Evolutionary conservation across 345 rosid species (phyloP), one percentile per base, ranked within the genome.

Genomic region (Rhizophora mangle): DNA sequence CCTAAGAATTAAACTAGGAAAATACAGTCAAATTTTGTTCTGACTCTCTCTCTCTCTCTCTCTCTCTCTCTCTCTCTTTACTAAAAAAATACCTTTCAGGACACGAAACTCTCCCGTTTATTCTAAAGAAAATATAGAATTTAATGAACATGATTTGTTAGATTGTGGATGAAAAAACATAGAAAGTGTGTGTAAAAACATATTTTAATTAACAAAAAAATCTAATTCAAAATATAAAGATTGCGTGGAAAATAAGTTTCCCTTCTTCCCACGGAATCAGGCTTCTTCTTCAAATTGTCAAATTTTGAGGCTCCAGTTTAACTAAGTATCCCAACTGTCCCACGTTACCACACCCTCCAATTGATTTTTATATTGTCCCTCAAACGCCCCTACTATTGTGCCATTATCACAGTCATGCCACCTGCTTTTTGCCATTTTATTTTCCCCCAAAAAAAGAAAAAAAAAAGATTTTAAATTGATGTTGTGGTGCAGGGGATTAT

Each of bases 231-330:
- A 56, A 56, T 24, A 56, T 21, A 9, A 1, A 8, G 29, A 56
- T 56, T 24, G 30, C 59, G 70, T 57, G 62, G 67, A 65, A 64
- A 74, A 67, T 46, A 73, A 67, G 87, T 82, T 79, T 63, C 80
- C 88, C 81, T 47, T 68, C 74, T 73, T 79, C 75, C 46, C 79
- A 84, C 88, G 90, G 84, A 76, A 84, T 68, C 64, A 21, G 21
- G 72, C 66, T 72, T 70, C 82, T 76, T 47, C 61, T 58, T 13
- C 55, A 56, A 76, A 76, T 76, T 77, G 85, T 83, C 87, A 83
- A 85, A 75, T 74, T 83, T 83, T 83, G 77, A 76, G 88, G 87
- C 84, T 79, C 83, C 76, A 11, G 49, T 61, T 79, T 71, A 77
- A 81, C 83, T 63, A 82, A 69, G 81, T 43, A 43, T 70, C 78